Evolutionary conservation across 192 early-diverging fungal genomes (phyloP).

Genomic region (Coemansia sp.): DNA sequence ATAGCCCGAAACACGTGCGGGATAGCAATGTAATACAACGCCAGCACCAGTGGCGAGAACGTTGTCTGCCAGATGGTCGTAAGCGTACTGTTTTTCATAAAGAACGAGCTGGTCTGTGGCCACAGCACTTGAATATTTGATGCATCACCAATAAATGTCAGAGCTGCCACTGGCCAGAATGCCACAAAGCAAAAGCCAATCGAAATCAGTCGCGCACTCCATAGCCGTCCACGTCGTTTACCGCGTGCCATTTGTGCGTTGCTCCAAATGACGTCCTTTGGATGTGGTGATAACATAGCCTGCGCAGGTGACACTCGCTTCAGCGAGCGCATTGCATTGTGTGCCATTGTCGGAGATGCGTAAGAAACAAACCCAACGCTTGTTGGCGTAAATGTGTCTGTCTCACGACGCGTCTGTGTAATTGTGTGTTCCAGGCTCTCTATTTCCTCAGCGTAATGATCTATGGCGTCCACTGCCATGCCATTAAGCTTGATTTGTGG

Average conservation of each 20-base stretch:
- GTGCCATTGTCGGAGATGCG: conserved; percentile 54
- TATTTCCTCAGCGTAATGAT: conserved; percentile 66
- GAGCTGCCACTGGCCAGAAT: conserved; percentile 64
- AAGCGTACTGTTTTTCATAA: conserved; percentile 54
- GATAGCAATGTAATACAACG: conserved; percentile 64
- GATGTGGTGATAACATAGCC: conserved; percentile 60
- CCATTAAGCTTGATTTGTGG: conserved; percentile 49
- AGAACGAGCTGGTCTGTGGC: conserved; percentile 52
- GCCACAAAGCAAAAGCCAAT: conserved; percentile 62
- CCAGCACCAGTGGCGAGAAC: conserved; percentile 66
- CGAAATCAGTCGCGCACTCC: conserved; percentile 50
- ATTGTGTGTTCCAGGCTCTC: conserved; percentile 60
- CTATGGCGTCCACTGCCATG: conserved; percentile 65
- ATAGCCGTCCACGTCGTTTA: conserved; percentile 47
- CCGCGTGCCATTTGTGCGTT: conserved; percentile 62
- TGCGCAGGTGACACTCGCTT: conserved; percentile 19
- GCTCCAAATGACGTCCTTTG: conserved; percentile 75
- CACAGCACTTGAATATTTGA: conserved; percentile 59
- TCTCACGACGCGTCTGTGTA: conserved; percentile 48
- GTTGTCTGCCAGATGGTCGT: conserved; percentile 63
- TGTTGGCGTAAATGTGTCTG: conserved; percentile 56
- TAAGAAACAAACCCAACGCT: conserved; percentile 75
- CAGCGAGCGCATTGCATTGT: conserved; percentile 43
- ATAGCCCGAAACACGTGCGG: conserved; percentile 63
- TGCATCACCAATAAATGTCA: conserved; percentile 62